Evolutionary conservation across 192 early-diverging fungal genomes (phyloP).

Genomic region (Diversispora eburnea): DNA sequence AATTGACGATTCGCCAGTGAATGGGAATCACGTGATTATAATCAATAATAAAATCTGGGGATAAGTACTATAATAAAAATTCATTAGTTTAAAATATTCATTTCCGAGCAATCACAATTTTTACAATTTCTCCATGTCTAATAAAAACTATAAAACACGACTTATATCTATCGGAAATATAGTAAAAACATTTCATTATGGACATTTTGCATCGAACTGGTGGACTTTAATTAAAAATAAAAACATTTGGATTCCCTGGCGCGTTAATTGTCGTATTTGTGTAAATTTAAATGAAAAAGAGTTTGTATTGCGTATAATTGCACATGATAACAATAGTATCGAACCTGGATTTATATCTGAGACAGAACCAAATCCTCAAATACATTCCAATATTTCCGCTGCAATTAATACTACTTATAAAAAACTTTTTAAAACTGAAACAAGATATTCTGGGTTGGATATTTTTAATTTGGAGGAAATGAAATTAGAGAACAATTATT

Average conservation of each 20-base stretch:
- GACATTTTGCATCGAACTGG: not conserved
- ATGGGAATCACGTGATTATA: not conserved
- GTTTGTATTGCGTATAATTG: not conserved
- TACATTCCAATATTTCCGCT: not conserved
- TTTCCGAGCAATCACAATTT: not conserved
- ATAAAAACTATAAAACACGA: not conserved
- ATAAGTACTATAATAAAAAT: not conserved
- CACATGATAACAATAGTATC: not conserved
- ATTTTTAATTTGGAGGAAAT: not conserved
- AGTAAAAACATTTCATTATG: not conserved
- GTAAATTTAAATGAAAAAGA: slow-evolving; percentile 1
- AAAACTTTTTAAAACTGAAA: not conserved
- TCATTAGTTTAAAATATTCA: not conserved
- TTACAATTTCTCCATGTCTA: not conserved
- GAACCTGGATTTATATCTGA: slow-evolving; percentile 6
- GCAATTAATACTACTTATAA: slow-evolving; percentile 12
- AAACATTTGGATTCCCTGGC: not conserved
- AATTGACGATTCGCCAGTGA: not conserved
- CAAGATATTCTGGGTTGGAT: not conserved
- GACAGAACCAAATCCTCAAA: not conserved
- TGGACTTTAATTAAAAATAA: not conserved
- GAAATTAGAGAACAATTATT: slow-evolving; percentile 6
- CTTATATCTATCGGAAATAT: not conserved
- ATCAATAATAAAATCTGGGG: not conserved
- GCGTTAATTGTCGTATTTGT: not conserved